These are phyloP conservation scores for Plectranthus barbatus DNA, from an alignment of 257 asterid genomes.

Conservation along the genomic window DNA sequence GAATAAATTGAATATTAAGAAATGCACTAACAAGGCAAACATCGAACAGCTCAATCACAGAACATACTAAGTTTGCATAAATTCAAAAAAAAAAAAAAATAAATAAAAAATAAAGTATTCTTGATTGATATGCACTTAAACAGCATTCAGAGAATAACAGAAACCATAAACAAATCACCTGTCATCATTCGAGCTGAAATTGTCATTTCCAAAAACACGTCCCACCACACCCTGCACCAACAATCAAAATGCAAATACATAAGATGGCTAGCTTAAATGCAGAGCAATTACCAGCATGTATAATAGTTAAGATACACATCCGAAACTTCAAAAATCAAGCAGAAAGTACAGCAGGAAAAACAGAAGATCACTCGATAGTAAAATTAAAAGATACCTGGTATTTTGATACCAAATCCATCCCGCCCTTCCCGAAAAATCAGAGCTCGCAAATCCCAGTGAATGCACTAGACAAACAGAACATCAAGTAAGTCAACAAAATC, in stretches of 20 bases:
- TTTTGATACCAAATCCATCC: constrained; percentile 80
- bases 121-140: background rate
- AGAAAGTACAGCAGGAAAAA: background rate
- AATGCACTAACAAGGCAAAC: background rate
- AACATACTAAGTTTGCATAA: background rate
- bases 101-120: background rate
- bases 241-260: constrained; percentile 3
- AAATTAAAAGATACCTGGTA: constrained; percentile 55
- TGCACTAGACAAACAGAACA: background rate
- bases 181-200: constrained; percentile 65
- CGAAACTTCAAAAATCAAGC: background rate
- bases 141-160: background rate
- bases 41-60: background rate
- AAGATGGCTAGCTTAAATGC: background rate
- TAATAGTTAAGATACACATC: background rate
- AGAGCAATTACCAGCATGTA: background rate
- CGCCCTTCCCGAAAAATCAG: background rate
- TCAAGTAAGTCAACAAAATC: background rate
- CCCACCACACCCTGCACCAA: constrained; percentile 82
- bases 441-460: background rate
- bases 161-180: constrained; percentile 36
- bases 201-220: constrained; percentile 82
- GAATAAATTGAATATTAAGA: background rate
- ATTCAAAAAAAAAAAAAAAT: background rate
- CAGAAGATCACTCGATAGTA: background rate